Evolutionary conservation across 805 yeast genomes (phyloP).

Genomic region (Candida easanensis): DNA sequence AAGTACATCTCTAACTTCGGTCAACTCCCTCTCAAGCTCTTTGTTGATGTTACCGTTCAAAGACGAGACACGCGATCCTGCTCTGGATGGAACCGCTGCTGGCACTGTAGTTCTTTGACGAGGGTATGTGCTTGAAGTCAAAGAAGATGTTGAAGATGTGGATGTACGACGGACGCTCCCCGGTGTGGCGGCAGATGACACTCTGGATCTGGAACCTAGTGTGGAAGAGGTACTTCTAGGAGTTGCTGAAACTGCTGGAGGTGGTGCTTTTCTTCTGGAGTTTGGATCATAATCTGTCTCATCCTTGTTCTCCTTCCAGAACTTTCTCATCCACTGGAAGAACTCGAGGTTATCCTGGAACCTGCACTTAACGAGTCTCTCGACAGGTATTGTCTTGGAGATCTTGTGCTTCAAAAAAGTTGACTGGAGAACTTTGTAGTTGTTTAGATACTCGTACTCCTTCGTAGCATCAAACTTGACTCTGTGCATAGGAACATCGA

Average conservation of each 20-base stretch:
- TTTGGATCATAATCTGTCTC: conserved; percentile 70
- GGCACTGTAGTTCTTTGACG: conserved; percentile 12
- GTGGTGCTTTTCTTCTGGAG: conserved; percentile 44
- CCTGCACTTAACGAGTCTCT: conserved; percentile 76
- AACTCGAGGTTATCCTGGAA: conserved; percentile 94
- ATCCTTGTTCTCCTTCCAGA: conserved; percentile 75
- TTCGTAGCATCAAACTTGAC: conserved; percentile 69
- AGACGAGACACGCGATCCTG: conserved; percentile 28
- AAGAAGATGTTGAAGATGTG: conserved; percentile 13
- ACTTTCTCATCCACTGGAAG: conserved; percentile 84
- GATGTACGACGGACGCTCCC: conserved; percentile 10
- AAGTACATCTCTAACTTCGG: conserved; percentile 42
- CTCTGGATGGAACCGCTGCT: conserved; percentile 14
- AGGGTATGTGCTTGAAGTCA: conserved; percentile 10
- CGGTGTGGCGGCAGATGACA: conserved; percentile 5
- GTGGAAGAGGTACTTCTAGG: conserved; percentile 1
- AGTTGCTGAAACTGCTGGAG: conserved; percentile 8
- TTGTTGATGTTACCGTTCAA: conserved; percentile 27
- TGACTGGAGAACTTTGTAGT: conserved; percentile 83
- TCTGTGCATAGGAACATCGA: conserved; percentile 76
- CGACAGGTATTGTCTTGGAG: conserved; percentile 76
- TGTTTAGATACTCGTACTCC: conserved; percentile 75
- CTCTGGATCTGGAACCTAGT: conserved; percentile 1
- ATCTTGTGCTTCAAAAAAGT: conserved; percentile 71
- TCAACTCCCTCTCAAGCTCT: conserved; percentile 43